Conservation (phyloP, 371 early-diverging fungal species). For the Mortierella sp. region DNA sequence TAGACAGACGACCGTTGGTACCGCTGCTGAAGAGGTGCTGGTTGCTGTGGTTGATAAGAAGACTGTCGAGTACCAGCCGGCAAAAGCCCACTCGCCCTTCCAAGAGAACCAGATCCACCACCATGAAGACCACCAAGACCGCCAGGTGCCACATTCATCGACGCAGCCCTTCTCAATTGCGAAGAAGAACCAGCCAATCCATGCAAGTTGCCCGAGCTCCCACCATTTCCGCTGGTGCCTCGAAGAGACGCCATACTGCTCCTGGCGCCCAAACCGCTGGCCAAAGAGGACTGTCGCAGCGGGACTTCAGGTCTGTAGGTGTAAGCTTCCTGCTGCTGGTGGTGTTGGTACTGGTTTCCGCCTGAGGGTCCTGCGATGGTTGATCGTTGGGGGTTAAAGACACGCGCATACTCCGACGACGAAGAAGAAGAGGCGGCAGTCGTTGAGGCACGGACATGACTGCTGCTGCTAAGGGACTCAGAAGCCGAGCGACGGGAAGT, state of each 20-base stretch:
- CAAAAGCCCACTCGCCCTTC: slow-evolving; percentile 14
- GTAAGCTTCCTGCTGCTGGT: neutral
- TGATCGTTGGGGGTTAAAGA: slow-evolving; percentile 26
- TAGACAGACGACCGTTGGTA: slow-evolving; percentile 32
- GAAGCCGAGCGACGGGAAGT: slow-evolving; percentile 4
- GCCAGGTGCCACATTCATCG: slow-evolving; percentile 5
- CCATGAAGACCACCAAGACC: neutral
- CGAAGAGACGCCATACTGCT: neutral
- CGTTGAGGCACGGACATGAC: slow-evolving; percentile 1
- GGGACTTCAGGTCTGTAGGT: slow-evolving; percentile 11
- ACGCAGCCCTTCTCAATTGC: slow-evolving; percentile 17
- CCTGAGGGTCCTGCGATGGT: neutral
- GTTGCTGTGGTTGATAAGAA: neutral
- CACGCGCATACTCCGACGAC: slow-evolving; percentile 32
- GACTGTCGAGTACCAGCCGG: neutral
- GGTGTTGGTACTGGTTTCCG: slow-evolving; percentile 3
- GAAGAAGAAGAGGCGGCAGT: neutral
- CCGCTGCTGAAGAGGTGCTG: slow-evolving; percentile 10
- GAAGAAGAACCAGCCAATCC: slow-evolving; percentile 2
- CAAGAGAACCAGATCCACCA: slow-evolving; percentile 13
- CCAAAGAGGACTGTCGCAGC: slow-evolving; percentile 12
- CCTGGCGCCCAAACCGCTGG: neutral
- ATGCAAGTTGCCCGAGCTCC: neutral
- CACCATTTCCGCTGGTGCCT: neutral
- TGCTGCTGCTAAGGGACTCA: neutral